phyloP scores from a whole-genome alignment of 1,284 basidiomycete species.

The Tylopilus sp. region DNA sequence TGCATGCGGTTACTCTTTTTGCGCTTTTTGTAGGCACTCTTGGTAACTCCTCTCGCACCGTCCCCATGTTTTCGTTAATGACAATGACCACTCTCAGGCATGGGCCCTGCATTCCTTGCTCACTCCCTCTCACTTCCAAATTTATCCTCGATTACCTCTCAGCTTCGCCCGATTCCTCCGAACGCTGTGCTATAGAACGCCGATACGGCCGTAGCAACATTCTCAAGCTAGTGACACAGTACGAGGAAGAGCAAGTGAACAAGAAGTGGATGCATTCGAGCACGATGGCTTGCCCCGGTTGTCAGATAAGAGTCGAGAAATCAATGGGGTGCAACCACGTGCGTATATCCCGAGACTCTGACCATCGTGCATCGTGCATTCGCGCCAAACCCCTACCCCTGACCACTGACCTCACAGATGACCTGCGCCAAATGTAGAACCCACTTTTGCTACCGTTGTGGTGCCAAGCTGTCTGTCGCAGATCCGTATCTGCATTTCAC shows the following conservation, averaged over 20 bases:
- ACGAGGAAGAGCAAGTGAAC: conserved; percentile 64
- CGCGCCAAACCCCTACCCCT: neutral
- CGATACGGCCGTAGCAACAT: conserved; percentile 60
- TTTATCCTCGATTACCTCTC: conserved; percentile 61
- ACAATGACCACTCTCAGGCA: conserved; percentile 47
- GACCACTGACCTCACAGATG: conserved; percentile 46
- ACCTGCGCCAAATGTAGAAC: conserved; percentile 61
- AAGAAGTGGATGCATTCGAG: conserved; percentile 57
- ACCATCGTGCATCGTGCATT: neutral
- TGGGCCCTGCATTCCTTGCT: conserved; percentile 63
- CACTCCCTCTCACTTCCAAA: conserved; percentile 54
- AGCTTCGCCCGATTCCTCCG: conserved; percentile 44
- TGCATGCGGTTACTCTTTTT: conserved; percentile 65
- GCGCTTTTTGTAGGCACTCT: conserved; percentile 66
- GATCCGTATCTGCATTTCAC: conserved; percentile 72
- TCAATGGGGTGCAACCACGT: conserved; percentile 72
- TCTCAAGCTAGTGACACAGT: conserved; percentile 49
- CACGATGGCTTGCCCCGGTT: conserved; percentile 68
- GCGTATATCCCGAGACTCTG: conserved; percentile 27
- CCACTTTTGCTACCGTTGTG: conserved; percentile 80
- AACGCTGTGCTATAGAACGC: conserved; percentile 49
- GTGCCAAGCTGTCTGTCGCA: conserved; percentile 42
- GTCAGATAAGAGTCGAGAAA: conserved; percentile 68
- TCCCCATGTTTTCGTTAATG: neutral
- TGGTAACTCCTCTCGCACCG: conserved; percentile 46